Conservation (phyloP, 306 rosid species). For the Prunus mira region DNA sequence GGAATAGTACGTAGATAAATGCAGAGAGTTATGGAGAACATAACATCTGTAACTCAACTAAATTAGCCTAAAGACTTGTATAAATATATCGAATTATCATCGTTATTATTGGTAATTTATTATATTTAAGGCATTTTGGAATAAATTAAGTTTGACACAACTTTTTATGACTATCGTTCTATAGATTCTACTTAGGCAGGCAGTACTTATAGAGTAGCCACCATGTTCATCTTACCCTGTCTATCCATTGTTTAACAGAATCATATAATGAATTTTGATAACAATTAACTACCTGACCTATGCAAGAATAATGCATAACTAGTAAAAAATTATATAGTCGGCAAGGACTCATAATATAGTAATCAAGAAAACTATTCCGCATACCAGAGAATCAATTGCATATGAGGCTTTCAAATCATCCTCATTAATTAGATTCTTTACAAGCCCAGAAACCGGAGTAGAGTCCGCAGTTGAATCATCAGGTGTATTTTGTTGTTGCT, state of each 20-base stretch:
- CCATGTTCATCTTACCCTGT: not conserved
- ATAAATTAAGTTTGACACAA: not conserved
- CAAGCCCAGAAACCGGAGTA: slow-evolving; percentile 53
- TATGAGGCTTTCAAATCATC: slow-evolving; percentile 78
- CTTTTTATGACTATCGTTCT: not conserved
- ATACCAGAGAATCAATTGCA: slow-evolving; percentile 65
- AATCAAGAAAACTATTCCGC: slow-evolving; percentile 23
- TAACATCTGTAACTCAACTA: not conserved
- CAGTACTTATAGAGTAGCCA: not conserved
- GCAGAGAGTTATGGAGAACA: not conserved
- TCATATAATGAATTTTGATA: not conserved
- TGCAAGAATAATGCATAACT: not conserved
- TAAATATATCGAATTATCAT: not conserved
- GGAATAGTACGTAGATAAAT: not conserved
- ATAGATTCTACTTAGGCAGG: not conserved
- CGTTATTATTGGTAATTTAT: not conserved
- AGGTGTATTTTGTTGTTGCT: slow-evolving; percentile 62
- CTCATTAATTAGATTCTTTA: slow-evolving; percentile 69
- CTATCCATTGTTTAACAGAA: not conserved
- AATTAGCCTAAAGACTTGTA: not conserved
- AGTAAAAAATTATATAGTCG: not conserved
- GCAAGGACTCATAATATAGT: slow-evolving; percentile 10
- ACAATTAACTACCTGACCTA: not conserved
- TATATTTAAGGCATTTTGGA: not conserved
- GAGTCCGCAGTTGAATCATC: slow-evolving; percentile 66